A percentile compares a stretch with the other conserved stretches of the same genome.
Evolutionary conservation across 2,329 filamentous ascomycete species (phyloP).

Genomic region (Beauveria bassiana): DNA sequence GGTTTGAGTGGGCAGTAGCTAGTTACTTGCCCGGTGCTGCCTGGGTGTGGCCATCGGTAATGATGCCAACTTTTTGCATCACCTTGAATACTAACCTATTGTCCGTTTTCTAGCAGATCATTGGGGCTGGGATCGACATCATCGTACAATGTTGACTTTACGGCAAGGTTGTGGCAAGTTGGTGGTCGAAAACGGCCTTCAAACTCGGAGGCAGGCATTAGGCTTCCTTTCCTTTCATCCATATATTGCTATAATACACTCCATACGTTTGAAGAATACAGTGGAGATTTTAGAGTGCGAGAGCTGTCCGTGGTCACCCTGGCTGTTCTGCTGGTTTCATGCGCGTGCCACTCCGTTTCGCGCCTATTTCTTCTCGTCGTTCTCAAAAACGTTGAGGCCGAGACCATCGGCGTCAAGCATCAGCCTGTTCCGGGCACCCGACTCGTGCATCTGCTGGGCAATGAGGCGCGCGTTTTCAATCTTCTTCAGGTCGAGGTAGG

Average conservation of each 20-base stretch:
- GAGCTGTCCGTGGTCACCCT: neutral
- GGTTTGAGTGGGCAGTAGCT: neutral
- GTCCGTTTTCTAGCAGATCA: no score
- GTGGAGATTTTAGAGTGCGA: constrained; percentile 23
- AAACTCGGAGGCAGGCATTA: neutral
- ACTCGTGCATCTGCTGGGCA: constrained; percentile 79
- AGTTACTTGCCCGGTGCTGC: neutral
- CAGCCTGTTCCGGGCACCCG: constrained; percentile 82
- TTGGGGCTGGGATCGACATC: neutral
- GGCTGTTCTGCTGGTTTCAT: neutral
- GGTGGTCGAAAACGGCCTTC: neutral
- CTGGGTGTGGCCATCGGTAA: neutral
- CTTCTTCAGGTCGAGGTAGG: constrained; percentile 94
- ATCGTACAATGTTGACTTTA: neutral
- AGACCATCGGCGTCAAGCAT: constrained; percentile 87
- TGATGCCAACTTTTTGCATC: neutral
- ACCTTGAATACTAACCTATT: neutral
- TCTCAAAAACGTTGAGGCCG: constrained; percentile 75
- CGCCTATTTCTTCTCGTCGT: constrained; percentile 39
- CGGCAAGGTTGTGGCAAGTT: neutral
- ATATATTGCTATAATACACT: constrained; percentile 14
- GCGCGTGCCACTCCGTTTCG: neutral
- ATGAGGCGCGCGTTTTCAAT: constrained; percentile 93
- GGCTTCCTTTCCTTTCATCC: neutral
- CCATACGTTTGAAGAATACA: constrained; percentile 26